Evolutionary conservation across 306 rosid species (phyloP), one percentile per base, ranked within the genome.

Genomic region (Rosa persica): DNA sequence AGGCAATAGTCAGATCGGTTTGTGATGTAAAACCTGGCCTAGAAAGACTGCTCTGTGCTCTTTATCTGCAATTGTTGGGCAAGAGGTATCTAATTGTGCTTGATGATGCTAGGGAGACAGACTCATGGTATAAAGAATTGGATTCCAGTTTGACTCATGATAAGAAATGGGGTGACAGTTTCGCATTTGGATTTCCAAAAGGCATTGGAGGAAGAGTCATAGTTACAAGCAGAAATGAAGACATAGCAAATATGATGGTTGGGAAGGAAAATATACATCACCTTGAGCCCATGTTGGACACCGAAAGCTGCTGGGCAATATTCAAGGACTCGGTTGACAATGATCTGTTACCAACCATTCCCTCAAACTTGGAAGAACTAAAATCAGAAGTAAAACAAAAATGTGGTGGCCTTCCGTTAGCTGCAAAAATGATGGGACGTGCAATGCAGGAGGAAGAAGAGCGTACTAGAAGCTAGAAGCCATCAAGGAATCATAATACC

Each of bases 41-140:
- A 3, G 23, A 4, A 20, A 72, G 65, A 34, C 80, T 81, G 12
- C 11, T 81, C 0, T 68, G 66, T 27, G 66, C 76, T 60, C 76
- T 81, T n/a, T 23, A 69, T 76, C 67, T 3, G 43, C 72, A 75
- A 75, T 60, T 81, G 25, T 54, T 38, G 19, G 42, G 67, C 8
- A 69, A 81, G 76, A 75, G 67, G 72, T 81, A 81, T 38, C 71
- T 81, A 55, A 75, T 81, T 49, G 84, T 81, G 72, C 49, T 81
- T 30, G 83, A 80, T 10, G 79, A 67, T 74, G 79, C 83, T 38
- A 54, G 79, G 27, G 83, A 67, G 4, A 75, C 7, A 1, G 67
- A 38, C 11, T 4, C 67, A 40, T 74, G 75, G 79, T 68, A 68
- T 34, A 22, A 39, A 44, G 7, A 67, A 17, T 15, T 80, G 79